Conservation (phyloP, 139 green algal genomes). For the Desmodesmus armatus region DNA sequence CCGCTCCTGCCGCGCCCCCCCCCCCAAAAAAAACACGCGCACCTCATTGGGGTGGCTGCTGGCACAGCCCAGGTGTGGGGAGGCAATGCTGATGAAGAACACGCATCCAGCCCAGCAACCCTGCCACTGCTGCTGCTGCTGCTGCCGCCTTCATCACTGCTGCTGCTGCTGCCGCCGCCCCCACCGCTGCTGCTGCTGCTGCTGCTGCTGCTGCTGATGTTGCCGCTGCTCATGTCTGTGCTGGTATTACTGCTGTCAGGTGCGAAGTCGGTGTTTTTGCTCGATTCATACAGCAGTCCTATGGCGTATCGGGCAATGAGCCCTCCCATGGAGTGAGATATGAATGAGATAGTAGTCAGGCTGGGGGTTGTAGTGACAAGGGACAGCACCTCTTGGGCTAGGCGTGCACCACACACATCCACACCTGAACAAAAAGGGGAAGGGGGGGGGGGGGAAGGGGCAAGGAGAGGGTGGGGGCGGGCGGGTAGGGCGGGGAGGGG, state of each 20-base stretch:
- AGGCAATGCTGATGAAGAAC: slow-evolving; percentile 4
- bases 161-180: neutral
- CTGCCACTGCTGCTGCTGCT: neutral
- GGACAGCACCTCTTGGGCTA: neutral
- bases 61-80: slow-evolving; percentile 15
- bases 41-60: slow-evolving; percentile 14
- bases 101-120: slow-evolving; percentile 10
- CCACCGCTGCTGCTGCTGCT: neutral
- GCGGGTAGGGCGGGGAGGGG: no score
- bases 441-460: neutral
- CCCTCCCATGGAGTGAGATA: slow-evolving; percentile 12
- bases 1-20: no score
- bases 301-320: slow-evolving; percentile 1
- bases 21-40: neutral
- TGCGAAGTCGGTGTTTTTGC: no score
- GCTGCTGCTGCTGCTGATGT: neutral
- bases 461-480: no score
- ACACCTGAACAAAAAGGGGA: neutral
- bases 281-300: no score
- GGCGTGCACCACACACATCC: slow-evolving; percentile 6
- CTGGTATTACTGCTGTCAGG: neutral
- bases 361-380: neutral
- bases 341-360: neutral
- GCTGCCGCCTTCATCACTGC: neutral
- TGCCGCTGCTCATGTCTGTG: neutral